A percentile compares a stretch with the other conserved stretches of the same genome.
Conservation (phyloP, 768 basidiomycete species). For the Kwoniella europaea region DNA sequence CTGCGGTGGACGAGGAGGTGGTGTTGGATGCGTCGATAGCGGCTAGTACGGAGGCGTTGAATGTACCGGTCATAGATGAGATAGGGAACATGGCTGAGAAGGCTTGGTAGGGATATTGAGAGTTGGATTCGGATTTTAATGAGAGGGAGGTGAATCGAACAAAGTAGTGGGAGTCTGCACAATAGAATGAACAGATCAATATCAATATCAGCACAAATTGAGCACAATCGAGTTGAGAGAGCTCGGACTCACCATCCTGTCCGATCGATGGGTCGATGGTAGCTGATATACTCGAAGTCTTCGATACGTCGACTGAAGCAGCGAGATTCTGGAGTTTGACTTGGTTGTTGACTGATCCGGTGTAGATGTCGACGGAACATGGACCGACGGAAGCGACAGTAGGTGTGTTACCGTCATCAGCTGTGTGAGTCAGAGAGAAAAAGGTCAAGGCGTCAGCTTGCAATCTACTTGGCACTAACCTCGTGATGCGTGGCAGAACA, state of each 20-base stretch:
- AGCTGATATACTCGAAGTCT: conserved; percentile 42
- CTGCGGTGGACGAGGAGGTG: conserved; percentile 12
- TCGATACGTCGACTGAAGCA: conserved; percentile 54
- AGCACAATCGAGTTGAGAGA: neutral
- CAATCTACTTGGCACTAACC: neutral
- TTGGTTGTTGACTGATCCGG: conserved; percentile 51
- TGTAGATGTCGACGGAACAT: conserved; percentile 56
- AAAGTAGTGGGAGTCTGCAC: conserved; percentile 62
- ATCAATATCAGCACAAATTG: too few species aligned
- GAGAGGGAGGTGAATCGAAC: conserved; percentile 72
- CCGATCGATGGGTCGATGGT: conserved; percentile 54
- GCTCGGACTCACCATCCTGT: conserved; percentile 36
- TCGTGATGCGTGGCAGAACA: neutral
- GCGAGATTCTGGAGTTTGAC: conserved; percentile 55
- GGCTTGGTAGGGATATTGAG: conserved; percentile 68
- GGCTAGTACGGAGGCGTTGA: conserved; percentile 64
- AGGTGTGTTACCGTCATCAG: conserved; percentile 54
- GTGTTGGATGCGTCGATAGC: conserved; percentile 69
- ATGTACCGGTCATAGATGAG: conserved; percentile 69
- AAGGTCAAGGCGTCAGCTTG: conserved; percentile 16
- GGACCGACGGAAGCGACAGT: conserved; percentile 47
- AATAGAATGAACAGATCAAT: neutral
- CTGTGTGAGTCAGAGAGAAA: conserved; percentile 13
- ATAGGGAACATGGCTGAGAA: conserved; percentile 73
- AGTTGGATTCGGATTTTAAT: conserved; percentile 64